phyloP scores from a whole-genome alignment of 2,329 filamentous ascomycete genomes.

The Fusarium aywerte region DNA sequence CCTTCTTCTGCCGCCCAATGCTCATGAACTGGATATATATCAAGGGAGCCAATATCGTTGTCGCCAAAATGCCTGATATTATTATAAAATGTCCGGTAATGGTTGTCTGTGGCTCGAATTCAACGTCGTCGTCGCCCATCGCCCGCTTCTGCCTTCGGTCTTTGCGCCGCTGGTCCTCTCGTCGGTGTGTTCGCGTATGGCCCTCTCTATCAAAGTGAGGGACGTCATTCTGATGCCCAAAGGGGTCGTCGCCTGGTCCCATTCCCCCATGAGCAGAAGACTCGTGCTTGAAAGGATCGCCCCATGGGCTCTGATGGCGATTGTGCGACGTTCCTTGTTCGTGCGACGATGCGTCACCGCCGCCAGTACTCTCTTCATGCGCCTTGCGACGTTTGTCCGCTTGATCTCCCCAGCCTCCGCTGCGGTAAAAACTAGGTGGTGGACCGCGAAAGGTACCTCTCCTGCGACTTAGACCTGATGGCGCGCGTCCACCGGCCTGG shows the following conservation, averaged over 20 bases:
- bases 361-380: slow-evolving; percentile 58
- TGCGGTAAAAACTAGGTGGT: slow-evolving; percentile 87
- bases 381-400: slow-evolving; percentile 66
- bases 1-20: slow-evolving; percentile 47
- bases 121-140: slow-evolving; percentile 53
- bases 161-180: slow-evolving; percentile 63
- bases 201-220: slow-evolving; percentile 81
- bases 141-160: slow-evolving; percentile 52
- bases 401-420: slow-evolving; percentile 79
- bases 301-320: slow-evolving; percentile 39
- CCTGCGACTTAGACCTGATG: slow-evolving; percentile 82
- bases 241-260: slow-evolving; percentile 67
- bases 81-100: slow-evolving; percentile 61
- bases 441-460: slow-evolving; percentile 83
- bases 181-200: slow-evolving; percentile 79
- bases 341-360: slow-evolving; percentile 35
- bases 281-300: slow-evolving; percentile 35
- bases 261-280: slow-evolving; percentile 58
- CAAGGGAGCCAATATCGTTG: slow-evolving; percentile 60
- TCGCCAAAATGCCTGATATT: slow-evolving; percentile 59
- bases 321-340: slow-evolving; percentile 22
- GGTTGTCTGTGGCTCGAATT: slow-evolving; percentile 56
- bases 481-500: slow-evolving; percentile 78
- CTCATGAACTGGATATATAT: slow-evolving; percentile 54
- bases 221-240: slow-evolving; percentile 62